Percentiles rank a stretch among this genome's conserved stretches.
phyloP scores from a whole-genome alignment of 441 rosid species.

The Gossypium gossypioides region DNA sequence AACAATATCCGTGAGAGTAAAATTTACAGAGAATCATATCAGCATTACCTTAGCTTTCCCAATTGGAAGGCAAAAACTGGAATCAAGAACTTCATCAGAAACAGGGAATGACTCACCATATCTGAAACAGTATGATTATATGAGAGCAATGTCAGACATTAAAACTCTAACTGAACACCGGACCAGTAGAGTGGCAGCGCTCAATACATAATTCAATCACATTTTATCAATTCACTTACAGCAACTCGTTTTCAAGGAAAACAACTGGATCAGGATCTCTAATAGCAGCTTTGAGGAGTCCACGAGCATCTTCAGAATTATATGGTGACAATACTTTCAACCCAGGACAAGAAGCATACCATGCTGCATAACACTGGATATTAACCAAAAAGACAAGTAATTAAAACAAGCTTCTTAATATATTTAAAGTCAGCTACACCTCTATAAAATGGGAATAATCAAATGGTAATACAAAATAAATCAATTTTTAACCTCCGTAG shows the following conservation, averaged over 20 bases:
- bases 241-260: slow-evolving; percentile 64
- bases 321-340: slow-evolving; percentile 61
- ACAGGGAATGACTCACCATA: background rate
- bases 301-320: slow-evolving; percentile 67
- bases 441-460: background rate
- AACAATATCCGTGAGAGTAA: background rate
- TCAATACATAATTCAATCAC: background rate
- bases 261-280: slow-evolving; percentile 80
- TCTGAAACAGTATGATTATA: slow-evolving; percentile 12
- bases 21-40: background rate
- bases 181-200: background rate
- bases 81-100: background rate
- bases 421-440: background rate
- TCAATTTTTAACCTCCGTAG: background rate
- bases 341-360: slow-evolving; percentile 66
- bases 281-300: slow-evolving; percentile 65
- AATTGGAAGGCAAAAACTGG: background rate
- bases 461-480: background rate
- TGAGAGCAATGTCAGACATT: slow-evolving; percentile 2
- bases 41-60: slow-evolving; percentile 3
- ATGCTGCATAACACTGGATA: slow-evolving; percentile 61
- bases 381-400: slow-evolving; percentile 1
- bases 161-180: background rate
- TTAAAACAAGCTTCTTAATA: background rate
- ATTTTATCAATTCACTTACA: slow-evolving; percentile 34